These are phyloP conservation scores for Calonectria honghensis DNA, from an alignment of 2,329 filamentous ascomycete species.

Conservation along the genomic window DNA sequence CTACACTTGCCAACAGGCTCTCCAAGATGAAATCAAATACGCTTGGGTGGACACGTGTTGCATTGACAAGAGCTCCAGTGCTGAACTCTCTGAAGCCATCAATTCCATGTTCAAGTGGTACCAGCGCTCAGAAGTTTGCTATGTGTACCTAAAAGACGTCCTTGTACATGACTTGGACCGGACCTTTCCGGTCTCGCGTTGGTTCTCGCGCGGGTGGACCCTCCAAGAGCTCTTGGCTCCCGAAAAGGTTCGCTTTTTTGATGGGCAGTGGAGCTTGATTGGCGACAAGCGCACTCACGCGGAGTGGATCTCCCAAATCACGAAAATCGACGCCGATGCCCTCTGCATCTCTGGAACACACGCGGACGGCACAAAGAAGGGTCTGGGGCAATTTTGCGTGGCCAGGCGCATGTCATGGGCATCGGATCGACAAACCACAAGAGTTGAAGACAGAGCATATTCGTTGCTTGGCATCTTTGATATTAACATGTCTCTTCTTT, in stretches of 20 bases:
- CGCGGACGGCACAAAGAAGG: background rate
- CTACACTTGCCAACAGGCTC: conserved; percentile 17
- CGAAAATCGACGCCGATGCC: conserved; percentile 14
- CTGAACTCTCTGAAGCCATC: conserved; percentile 36
- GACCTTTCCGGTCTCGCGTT: background rate
- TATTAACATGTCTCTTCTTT: conserved; percentile 32
- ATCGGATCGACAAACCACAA: conserved; percentile 15
- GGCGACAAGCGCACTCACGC: conserved; percentile 10
- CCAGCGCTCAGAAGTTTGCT: conserved; percentile 20
- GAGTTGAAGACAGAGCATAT: conserved; percentile 32
- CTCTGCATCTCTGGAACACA: background rate
- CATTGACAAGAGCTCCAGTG: conserved; percentile 40
- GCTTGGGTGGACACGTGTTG: conserved; percentile 39
- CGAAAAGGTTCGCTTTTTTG: conserved; percentile 25
- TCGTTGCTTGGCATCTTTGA: conserved; percentile 34
- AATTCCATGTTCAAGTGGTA: conserved; percentile 41
- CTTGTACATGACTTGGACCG: background rate
- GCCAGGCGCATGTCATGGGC: conserved; percentile 35
- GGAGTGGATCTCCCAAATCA: conserved; percentile 12
- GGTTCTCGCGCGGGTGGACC: conserved; percentile 37
- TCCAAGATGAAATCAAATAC: conserved; percentile 11
- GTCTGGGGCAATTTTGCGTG: conserved; percentile 14
- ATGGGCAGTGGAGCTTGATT: conserved; percentile 28
- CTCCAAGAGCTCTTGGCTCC: conserved; percentile 36
- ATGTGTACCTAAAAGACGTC: conserved; percentile 29